Evolutionary conservation across 257 asterid species (phyloP), one percentile per base, ranked within the genome.

Genomic region (Przewalskia tangutica): DNA sequence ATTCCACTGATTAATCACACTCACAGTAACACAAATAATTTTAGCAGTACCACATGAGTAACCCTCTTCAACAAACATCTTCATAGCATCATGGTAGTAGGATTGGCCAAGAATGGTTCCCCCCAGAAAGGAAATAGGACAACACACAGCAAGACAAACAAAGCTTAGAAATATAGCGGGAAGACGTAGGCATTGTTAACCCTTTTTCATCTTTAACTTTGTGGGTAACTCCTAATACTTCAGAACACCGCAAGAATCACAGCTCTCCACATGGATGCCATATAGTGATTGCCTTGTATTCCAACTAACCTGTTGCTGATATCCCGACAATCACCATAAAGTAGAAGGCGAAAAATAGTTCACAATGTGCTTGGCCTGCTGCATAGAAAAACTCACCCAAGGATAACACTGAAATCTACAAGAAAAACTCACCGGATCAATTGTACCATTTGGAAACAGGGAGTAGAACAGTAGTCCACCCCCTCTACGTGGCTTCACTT

Each of bases 401-500:
- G 23, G 62, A 73, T 6, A 53, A 23, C 62, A 23, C 12, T 3
- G 8, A 73, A 71, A 50, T 23, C 44, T 14, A 48, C 7, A 50
- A 48, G 62, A 70, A 77, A 32, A 51, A 89, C 97, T 90, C 83
- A 95, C 99, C 48, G 91, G 89, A 91, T 96, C 97, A 81, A 93
- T 93, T 77, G 97, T 94, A 32, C 98, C 97, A 79, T 96, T 96
- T 56, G 92, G 91, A 60, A 87, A 86, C 58, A 92, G 84, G 8
- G 99, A 95, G 88, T 94, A 95, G 88, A 95, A 95, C 36, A 95
- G 85, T 81, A 95, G 94, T 78, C 99, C 99, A 81, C 94, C 99
- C 86, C 99, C 99, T 88, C 83, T 85, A 20, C 71, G 97, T 27
- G 99, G 98, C 91, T 89, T 92, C 84, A 96, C 97, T 88, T 90